Percentiles rank a stretch among this genome's conserved stretches.
These are phyloP conservation scores for Macrolepiota dolichaula DNA, from an alignment of 768 basidiomycete species.

Conservation along the genomic window DNA sequence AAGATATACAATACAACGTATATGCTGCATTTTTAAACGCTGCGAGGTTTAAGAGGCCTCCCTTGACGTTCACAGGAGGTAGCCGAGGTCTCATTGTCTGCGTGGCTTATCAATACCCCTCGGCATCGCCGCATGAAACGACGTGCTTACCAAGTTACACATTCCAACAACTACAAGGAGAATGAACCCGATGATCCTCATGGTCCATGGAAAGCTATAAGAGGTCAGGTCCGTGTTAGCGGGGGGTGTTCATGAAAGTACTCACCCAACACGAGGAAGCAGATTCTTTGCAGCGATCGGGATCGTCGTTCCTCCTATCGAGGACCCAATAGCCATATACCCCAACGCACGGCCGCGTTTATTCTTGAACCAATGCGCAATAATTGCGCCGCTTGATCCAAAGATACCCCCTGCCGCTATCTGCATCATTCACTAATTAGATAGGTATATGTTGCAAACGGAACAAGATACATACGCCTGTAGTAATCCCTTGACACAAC, in stretches of 20 bases:
- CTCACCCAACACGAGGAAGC: conserved; percentile 43
- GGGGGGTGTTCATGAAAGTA: not conserved
- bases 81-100: conserved; percentile 48
- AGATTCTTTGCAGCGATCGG: conserved; percentile 59
- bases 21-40: conserved; percentile 54
- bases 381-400: conserved; percentile 52
- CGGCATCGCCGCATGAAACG: not conserved
- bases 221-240: not conserved
- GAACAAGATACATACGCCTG: conserved; percentile 39
- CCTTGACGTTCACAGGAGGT: conserved; percentile 47
- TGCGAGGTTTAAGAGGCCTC: conserved; percentile 54
- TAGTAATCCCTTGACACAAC: conserved; percentile 54
- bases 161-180: conserved; percentile 47
- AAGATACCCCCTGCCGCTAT: conserved; percentile 56
- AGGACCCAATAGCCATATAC: conserved; percentile 59
- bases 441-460: not conserved
- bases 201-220: conserved; percentile 72
- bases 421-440: conserved; percentile 17
- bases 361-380: conserved; percentile 74
- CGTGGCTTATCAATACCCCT: not conserved
- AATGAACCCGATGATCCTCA: conserved; percentile 67
- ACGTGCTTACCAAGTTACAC: conserved; percentile 44
- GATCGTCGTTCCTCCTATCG: conserved; percentile 64
- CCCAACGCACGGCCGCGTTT: conserved; percentile 61
- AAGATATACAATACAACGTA: conserved; percentile 54